These are phyloP conservation scores for Colletotrichum cordylinicola DNA, from an alignment of 2,329 filamentous ascomycete genomes.

Conservation along the genomic window DNA sequence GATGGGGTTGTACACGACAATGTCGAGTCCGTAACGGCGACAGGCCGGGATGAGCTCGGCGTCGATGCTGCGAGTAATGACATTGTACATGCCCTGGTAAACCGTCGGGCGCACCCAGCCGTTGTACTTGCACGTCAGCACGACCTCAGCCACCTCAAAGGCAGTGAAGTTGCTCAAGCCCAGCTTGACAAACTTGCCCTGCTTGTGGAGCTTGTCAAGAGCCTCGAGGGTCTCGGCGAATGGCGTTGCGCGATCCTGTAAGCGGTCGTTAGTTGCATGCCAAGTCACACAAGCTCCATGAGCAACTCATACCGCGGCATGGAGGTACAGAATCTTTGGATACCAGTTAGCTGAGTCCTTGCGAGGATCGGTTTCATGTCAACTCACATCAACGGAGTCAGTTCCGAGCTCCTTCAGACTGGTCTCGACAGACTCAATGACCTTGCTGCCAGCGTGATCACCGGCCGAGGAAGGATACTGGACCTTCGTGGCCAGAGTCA, in stretches of 20 bases:
- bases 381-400: conserved; percentile 70
- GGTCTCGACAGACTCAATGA: conserved; percentile 69
- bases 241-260: conserved; percentile 64
- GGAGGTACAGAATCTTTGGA: conserved; percentile 72
- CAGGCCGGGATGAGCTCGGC: conserved; percentile 76
- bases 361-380: not conserved
- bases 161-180: conserved; percentile 87
- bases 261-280: not conserved
- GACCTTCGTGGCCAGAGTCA: conserved; percentile 80
- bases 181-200: conserved; percentile 82
- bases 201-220: conserved; percentile 81
- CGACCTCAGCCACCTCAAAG: conserved; percentile 87
- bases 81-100: conserved; percentile 90
- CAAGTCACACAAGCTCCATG: not conserved
- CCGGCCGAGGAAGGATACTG: conserved; percentile 66
- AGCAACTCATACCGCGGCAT: conserved; percentile 58
- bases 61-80: conserved; percentile 78
- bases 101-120: conserved; percentile 84
- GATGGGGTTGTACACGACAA: conserved; percentile 84
- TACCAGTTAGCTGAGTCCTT: not conserved
- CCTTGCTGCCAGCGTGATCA: conserved; percentile 65
- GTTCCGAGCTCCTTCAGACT: conserved; percentile 76
- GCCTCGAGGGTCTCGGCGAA: conserved; percentile 83
- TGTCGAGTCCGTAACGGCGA: conserved; percentile 76
- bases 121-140: conserved; percentile 78